A percentile compares a stretch with the other conserved stretches of the same genome.
These are phyloP conservation scores for Acacia crassicarpa DNA, from an alignment of 306 rosid genomes.

Conservation along the genomic window DNA sequence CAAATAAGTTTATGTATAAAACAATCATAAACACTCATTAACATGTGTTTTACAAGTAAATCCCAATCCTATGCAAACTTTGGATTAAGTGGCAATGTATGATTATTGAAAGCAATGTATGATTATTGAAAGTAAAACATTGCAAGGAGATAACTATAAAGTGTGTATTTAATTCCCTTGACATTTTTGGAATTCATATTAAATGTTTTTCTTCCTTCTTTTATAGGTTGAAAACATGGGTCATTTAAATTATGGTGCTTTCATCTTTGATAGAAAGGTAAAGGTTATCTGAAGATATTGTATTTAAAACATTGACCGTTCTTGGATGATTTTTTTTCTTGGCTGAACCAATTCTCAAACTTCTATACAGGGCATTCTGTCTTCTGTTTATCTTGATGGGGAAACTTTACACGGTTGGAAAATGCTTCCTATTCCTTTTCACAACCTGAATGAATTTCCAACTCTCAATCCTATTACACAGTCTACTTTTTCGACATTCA, in stretches of 20 bases:
- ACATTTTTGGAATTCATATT: not conserved
- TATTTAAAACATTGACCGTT: slow-evolving; percentile 7
- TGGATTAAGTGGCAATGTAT: not conserved
- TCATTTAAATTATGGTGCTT: slow-evolving; percentile 79
- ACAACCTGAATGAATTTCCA: slow-evolving; percentile 65
- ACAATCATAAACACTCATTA: not conserved
- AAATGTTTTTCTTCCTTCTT: slow-evolving; percentile 19
- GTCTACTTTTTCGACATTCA: slow-evolving; percentile 43
- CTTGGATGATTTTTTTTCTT: slow-evolving; percentile 24
- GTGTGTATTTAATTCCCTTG: not conserved
- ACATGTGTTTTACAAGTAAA: not conserved
- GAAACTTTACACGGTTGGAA: slow-evolving; percentile 59
- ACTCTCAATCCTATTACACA: slow-evolving; percentile 43
- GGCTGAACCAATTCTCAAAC: slow-evolving; percentile 33
- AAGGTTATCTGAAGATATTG: slow-evolving; percentile 26
- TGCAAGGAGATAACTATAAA: not conserved
- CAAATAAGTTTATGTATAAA: not conserved
- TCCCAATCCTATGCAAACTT: not conserved
- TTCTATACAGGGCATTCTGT: slow-evolving; percentile 75
- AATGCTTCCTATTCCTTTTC: slow-evolving; percentile 66
- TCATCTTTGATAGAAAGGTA: slow-evolving; percentile 86
- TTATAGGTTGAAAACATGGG: slow-evolving; percentile 93
- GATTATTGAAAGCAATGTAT: not conserved
- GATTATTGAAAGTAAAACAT: not conserved
- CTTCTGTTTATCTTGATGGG: slow-evolving; percentile 74